A percentile compares a stretch with the other conserved stretches of the same genome.
Evolutionary conservation across 306 rosid species (phyloP).

Genomic region (Trichosanthes cucumerina): DNA sequence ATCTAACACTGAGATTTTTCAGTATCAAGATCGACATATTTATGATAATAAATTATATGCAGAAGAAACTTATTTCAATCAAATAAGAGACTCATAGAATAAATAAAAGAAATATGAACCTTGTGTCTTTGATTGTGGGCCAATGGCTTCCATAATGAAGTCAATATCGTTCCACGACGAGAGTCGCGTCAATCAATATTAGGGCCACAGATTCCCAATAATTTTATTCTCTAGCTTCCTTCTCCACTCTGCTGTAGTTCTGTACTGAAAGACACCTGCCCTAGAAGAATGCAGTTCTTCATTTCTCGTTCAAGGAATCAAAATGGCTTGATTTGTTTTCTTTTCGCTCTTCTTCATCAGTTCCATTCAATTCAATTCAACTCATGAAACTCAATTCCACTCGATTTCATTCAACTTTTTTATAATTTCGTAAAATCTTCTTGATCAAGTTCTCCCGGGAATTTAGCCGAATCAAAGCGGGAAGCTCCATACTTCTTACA

Average conservation of each 20-base stretch:
- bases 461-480: not conserved
- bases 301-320: not conserved
- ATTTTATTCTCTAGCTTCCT: too few species aligned
- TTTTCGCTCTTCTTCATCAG: not conserved
- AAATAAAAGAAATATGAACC: not conserved
- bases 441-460: not conserved
- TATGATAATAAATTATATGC: not conserved
- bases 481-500: not conserved
- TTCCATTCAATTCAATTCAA: not conserved
- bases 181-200: not conserved
- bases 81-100: not conserved
- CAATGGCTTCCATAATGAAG: not conserved
- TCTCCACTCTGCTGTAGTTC: too few species aligned
- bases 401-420: too few species aligned
- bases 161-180: not conserved
- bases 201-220: not conserved
- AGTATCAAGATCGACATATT: not conserved
- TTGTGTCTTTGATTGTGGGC: not conserved
- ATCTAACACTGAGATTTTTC: not conserved
- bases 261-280: too few species aligned
- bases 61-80: not conserved
- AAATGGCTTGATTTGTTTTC: not conserved
- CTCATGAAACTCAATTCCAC: too few species aligned
- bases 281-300: not conserved
- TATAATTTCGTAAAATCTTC: too few species aligned